Percentiles rank a stretch among this genome's conserved stretches.
These are phyloP conservation scores for Syncephalastrum sp. DNA, from an alignment of 371 early-diverging fungal species.

Conservation along the genomic window DNA sequence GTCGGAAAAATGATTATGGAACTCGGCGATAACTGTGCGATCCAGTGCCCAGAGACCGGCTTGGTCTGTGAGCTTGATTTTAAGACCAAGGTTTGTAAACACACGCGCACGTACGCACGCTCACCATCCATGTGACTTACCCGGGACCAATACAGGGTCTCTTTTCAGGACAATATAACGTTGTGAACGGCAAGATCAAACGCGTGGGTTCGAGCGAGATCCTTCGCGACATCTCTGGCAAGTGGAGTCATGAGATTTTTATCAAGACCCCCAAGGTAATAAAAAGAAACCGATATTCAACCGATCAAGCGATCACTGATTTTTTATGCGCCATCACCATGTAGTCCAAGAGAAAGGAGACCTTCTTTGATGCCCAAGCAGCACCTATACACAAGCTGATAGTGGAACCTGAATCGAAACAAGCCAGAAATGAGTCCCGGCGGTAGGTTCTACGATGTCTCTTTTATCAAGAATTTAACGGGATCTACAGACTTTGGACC, in stretches of 20 bases:
- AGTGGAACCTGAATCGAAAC: slow-evolving; percentile 68
- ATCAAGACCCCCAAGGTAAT: slow-evolving; percentile 39
- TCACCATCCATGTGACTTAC: neutral
- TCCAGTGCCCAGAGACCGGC: slow-evolving; percentile 74
- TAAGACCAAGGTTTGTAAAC: slow-evolving; percentile 74
- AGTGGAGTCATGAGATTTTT: slow-evolving; percentile 81
- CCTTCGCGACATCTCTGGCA: slow-evolving; percentile 81
- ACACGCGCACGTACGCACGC: neutral
- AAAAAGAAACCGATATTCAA: too few relatives aligned
- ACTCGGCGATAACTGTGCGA: slow-evolving; percentile 77
- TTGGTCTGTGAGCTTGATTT: slow-evolving; percentile 85
- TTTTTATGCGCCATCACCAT: too few relatives aligned
- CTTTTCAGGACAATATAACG: slow-evolving; percentile 82
- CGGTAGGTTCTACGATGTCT: slow-evolving; percentile 31
- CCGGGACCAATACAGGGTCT: slow-evolving; percentile 58
- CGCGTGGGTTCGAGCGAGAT: slow-evolving; percentile 73
- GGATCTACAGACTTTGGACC: slow-evolving; percentile 66
- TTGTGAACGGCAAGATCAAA: slow-evolving; percentile 83
- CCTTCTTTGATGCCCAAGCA: slow-evolving; percentile 68
- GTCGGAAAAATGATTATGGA: slow-evolving; percentile 92
- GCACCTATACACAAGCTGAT: slow-evolving; percentile 62
- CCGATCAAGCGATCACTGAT: too few relatives aligned
- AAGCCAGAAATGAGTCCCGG: slow-evolving; percentile 84
- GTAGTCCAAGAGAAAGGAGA: slow-evolving; percentile 39
- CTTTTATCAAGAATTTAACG: neutral